Conservation (phyloP, 208 protist species). For the Balamuthia mandrillaris region DNA sequence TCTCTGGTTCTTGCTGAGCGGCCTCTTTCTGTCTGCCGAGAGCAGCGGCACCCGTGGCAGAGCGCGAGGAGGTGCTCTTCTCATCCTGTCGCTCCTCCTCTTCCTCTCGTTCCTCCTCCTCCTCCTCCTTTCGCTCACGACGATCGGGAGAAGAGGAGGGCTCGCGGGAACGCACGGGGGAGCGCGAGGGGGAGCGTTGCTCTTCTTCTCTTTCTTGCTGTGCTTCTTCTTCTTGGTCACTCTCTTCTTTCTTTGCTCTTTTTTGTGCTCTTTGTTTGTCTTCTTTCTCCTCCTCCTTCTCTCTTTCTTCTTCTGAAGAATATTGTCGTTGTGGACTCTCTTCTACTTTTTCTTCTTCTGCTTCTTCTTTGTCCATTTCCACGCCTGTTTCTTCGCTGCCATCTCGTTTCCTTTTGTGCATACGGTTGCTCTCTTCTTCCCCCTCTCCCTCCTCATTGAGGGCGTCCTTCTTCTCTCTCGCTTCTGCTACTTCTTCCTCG, state of each 20-base stretch:
- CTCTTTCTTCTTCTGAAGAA: not conserved
- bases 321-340: not conserved
- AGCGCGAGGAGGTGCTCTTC: not conserved
- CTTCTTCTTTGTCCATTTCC: not conserved
- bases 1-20: not conserved
- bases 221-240: not conserved
- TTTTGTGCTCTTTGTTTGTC: not conserved
- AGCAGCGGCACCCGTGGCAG: not conserved
- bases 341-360: not conserved
- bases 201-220: conserved; percentile 2
- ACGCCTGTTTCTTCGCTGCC: not conserved
- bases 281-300: not conserved
- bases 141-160: not conserved
- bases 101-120: not conserved
- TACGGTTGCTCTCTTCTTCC: not conserved
- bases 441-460: not conserved
- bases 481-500: no score
- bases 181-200: no score
- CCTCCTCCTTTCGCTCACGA: not conserved
- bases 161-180: no score
- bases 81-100: no score
- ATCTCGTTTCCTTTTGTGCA: not conserved
- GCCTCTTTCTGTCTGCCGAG: not conserved
- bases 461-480: not conserved
- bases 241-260: not conserved